These are phyloP conservation scores for Pseudonectria foliicola DNA, from an alignment of 2,329 filamentous ascomycete species.

Conservation along the genomic window DNA sequence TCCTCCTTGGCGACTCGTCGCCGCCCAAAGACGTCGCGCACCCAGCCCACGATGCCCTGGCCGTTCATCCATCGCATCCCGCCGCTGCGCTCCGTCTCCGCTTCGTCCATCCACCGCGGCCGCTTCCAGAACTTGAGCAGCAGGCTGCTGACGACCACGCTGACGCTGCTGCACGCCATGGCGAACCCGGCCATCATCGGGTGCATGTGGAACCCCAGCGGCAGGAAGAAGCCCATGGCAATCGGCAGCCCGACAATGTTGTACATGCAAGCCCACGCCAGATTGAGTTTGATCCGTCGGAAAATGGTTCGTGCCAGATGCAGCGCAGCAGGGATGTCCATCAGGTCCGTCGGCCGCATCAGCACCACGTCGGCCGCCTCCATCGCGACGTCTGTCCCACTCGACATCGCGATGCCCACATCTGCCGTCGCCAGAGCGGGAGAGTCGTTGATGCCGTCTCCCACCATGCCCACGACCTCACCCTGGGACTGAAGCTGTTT, in stretches of 20 bases:
- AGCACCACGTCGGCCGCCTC: constrained; percentile 94
- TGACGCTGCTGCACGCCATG: constrained; percentile 87
- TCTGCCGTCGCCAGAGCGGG: constrained; percentile 89
- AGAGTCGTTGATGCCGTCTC: constrained; percentile 97
- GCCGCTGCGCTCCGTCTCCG: constrained; percentile 52
- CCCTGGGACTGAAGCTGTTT: constrained; percentile 66
- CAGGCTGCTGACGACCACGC: constrained; percentile 77
- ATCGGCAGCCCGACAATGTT: constrained; percentile 88
- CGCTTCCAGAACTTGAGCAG: constrained; percentile 81
- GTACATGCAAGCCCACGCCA: constrained; percentile 89
- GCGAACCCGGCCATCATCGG: constrained; percentile 92
- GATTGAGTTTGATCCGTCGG: constrained; percentile 84
- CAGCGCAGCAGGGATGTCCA: constrained; percentile 85
- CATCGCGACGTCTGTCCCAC: constrained; percentile 94
- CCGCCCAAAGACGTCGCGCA: constrained; percentile 32
- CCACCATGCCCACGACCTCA: constrained; percentile 88
- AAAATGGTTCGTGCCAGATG: constrained; percentile 81
- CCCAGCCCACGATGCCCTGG: constrained; percentile 35
- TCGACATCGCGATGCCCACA: constrained; percentile 86
- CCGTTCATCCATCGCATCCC: constrained; percentile 36
- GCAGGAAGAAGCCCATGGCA: constrained; percentile 93
- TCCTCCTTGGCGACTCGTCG: constrained; percentile 37
- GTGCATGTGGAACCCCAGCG: constrained; percentile 79
- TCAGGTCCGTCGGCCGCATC: constrained; percentile 85
- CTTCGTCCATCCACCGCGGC: constrained; percentile 79